Evolutionary conservation across 2,329 filamentous ascomycete species (phyloP).

Genomic region (Alternaria sp.): DNA sequence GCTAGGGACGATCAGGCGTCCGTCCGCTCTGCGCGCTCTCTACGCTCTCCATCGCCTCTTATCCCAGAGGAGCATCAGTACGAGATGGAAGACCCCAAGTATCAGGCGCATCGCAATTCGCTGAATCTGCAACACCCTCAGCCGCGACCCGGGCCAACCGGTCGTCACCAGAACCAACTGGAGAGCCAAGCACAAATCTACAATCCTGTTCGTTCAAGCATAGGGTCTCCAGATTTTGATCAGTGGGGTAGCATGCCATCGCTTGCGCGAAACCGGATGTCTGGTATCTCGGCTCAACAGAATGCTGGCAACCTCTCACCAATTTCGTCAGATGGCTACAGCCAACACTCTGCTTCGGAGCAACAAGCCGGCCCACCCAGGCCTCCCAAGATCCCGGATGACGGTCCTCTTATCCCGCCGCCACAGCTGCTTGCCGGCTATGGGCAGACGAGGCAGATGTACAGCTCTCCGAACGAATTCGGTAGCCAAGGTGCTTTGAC

Average conservation of each 20-base stretch:
- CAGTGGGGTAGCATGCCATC: conserved; percentile 59
- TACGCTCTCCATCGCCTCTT: conserved; percentile 60
- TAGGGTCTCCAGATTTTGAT: conserved; percentile 51
- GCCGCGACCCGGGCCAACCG: conserved; percentile 75
- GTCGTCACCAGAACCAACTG: conserved; percentile 75
- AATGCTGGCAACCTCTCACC: conserved; percentile 48
- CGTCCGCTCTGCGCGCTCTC: conserved; percentile 49
- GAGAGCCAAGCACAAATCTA: conserved; percentile 77
- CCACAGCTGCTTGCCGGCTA: conserved; percentile 52
- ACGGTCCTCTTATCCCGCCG: conserved; percentile 67
- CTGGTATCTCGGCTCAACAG: conserved; percentile 42
- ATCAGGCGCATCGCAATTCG: conserved; percentile 82
- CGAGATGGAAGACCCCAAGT: conserved; percentile 72
- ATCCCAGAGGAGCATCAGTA: conserved; percentile 61
- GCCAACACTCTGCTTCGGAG: conserved; percentile 50
- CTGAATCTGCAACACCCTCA: conserved; percentile 82
- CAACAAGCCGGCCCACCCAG: conserved; percentile 55
- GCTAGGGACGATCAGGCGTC: conserved; percentile 30
- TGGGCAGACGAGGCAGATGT: conserved; percentile 51
- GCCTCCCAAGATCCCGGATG: conserved; percentile 63
- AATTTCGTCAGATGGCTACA: conserved; percentile 51
- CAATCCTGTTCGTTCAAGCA: conserved; percentile 52
- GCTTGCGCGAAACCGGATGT: conserved; percentile 52
- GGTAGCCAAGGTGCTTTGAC: conserved; percentile 49
- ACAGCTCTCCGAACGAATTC: conserved; percentile 48